Evolutionary conservation across 1,284 basidiomycete species (phyloP), one percentile per base, ranked within the genome.

Genomic region (Bjerkandera adusta): DNA sequence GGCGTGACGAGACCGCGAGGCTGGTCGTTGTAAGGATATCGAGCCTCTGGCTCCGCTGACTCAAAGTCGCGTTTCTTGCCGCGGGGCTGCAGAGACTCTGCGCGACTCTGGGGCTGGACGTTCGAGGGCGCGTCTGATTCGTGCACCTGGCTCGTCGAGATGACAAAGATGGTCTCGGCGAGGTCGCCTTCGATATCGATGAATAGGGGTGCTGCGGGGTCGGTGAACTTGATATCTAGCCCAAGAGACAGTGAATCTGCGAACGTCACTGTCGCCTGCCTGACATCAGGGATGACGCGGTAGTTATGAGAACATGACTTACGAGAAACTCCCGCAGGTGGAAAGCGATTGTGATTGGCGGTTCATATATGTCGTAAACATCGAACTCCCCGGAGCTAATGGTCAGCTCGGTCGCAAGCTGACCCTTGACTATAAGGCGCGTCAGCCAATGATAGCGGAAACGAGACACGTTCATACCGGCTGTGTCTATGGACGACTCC

Each of bases 271-370:
- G 85, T 85, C 6, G 88, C 87, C 88, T 91, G 52, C 10, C 43
- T 12, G 43, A 36, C 42, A 12, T 43, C 30, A 48, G 5, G 1
- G 24, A 56, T 40, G 34, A 13, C 43, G 24, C 35, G 49, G 42
- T 30, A 32, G 32, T 32, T 18, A 35, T 24, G 26, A 34, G 35
- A 44, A 45, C 42, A 22, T 26, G 13, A 62, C 75, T 52, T 55
- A 89, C 88, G 56, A 82, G 87, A 65, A 92, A 90, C 66, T 92
- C 89, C 29, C 83, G 79, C 33, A 92, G 64, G 64, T 90, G 88
- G 57, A 91, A 90, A 2, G 79, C 80, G 43, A 92, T 75, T 2
- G 78, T 81, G 34, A 77, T 75, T 1, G 87, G 83, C 12, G 76
- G 64, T 3, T 71, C 64, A 52, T 70, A 72, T 6, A 90, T 67